These are phyloP conservation scores for Ustilago curta DNA, from an alignment of 1,284 basidiomycete species.

Conservation along the genomic window DNA sequence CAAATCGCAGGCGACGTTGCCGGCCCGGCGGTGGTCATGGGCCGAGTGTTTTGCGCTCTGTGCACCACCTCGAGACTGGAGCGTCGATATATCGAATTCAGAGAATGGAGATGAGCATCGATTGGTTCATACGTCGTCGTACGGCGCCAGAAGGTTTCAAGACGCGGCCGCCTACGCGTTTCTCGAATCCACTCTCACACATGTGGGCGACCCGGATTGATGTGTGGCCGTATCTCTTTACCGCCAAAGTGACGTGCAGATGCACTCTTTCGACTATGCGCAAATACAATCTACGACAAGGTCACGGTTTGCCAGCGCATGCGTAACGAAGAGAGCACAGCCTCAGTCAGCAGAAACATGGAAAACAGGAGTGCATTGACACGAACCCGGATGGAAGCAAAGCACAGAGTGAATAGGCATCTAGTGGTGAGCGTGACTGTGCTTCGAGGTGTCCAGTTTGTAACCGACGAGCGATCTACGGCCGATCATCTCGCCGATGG, in stretches of 20 bases:
- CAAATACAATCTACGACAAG: not conserved
- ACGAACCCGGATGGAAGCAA: not conserved
- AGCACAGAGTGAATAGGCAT: not conserved
- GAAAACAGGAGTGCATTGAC: too few species aligned
- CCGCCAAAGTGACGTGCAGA: not conserved
- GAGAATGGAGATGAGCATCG: not conserved
- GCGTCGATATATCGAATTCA: conserved; percentile 20
- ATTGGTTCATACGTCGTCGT: not conserved
- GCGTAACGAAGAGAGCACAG: not conserved
- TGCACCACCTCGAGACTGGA: conserved; percentile 37
- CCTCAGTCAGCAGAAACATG: too few species aligned
- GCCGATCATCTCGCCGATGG: conserved; percentile 68
- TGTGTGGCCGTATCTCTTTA: not conserved
- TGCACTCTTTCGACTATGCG: not conserved
- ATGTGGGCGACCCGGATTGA: conserved; percentile 14
- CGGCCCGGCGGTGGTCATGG: conserved; percentile 34
- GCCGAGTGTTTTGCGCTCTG: conserved; percentile 25
- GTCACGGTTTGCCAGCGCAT: not conserved
- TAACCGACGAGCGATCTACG: conserved; percentile 60
- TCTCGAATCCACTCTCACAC: conserved; percentile 24
- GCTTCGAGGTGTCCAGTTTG: conserved; percentile 57
- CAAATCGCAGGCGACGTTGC: conserved; percentile 6
- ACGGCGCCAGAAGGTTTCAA: too few species aligned
- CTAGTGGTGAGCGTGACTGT: conserved; percentile 56
- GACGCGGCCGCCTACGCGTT: conserved; percentile 14